Evolutionary conservation across 192 early-diverging fungal genomes (phyloP), one percentile per base, ranked within the genome.

Genomic region (Coemansia sp.): DNA sequence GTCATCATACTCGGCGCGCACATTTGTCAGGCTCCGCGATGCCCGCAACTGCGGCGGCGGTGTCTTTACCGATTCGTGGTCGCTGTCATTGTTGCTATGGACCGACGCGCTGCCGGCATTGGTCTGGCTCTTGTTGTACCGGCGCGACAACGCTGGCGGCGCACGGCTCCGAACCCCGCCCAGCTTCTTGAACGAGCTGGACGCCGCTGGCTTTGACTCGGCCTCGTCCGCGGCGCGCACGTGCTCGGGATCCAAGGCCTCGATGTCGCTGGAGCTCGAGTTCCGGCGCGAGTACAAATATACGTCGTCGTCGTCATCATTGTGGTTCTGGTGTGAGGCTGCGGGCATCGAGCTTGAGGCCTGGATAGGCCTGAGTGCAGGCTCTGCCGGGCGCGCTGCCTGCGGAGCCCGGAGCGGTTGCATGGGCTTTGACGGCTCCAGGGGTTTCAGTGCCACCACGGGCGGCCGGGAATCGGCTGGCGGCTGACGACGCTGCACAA

Each of bases 141-240:
- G 55, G 32, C 70, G 59, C 4, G 64, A 51, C 10, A 28, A 23
- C 10, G 41, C 41, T 10, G 64, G 55, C 17, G 36, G 55, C 15
- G 44, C 42, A 8, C 70, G 38, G 45, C 64, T 62, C 29, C 70
- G 70, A 10, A 66, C 64, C 1, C 70, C 64, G 27, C 70, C 70
- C 11, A 74, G 55, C 2, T 55, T 26, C 25, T 45, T 45, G 36
- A 17, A 39, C 12, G 43, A 14, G 3, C 14, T n/a, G 12, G 22
- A 12, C 21, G 12, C 4, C 12, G 25, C 43, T 26, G 43, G 22
- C 26, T 26, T 22, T n/a, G 25, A 50, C 7, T 2, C 38, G 6
- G 36, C 23, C 26, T 42, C 27, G 0, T 7, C 29, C 23, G 10
- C 23, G 32, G 55, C 25, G n/a, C 43, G 22, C 25, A 45, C 43